A percentile compares a stretch with the other conserved stretches of the same genome.
Conservation (phyloP, 306 rosid species). For the Castanea sativa region DNA sequence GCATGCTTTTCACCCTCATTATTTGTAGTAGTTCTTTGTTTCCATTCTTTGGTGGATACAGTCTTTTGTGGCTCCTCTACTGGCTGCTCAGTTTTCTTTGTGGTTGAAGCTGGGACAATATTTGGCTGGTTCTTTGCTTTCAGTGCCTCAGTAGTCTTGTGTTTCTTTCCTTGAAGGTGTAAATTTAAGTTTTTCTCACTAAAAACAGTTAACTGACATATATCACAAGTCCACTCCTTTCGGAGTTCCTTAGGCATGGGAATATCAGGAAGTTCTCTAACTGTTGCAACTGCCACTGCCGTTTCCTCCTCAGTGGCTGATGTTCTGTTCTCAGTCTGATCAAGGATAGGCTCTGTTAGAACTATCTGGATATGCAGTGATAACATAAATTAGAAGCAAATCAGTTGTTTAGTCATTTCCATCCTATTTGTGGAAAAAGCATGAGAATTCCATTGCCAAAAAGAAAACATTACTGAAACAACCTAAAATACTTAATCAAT, state of each 20-base stretch:
- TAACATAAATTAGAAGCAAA: not conserved
- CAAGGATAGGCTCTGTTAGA: not conserved
- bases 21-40: slow-evolving; percentile 8
- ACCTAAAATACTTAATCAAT: not conserved
- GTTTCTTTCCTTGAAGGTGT: slow-evolving; percentile 37
- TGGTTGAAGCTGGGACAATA: not conserved
- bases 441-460: not conserved
- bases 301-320: not conserved
- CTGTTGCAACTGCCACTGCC: not conserved
- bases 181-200: not conserved
- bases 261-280: slow-evolving; percentile 20
- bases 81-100: not conserved
- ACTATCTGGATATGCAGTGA: slow-evolving; percentile 29
- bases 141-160: slow-evolving; percentile 32
- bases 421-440: not conserved
- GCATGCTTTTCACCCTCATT: not conserved
- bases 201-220: slow-evolving; percentile 28
- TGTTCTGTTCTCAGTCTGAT: slow-evolving; percentile 13
- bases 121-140: slow-evolving; percentile 25
- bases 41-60: not conserved
- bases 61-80: slow-evolving; percentile 16
- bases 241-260: slow-evolving; percentile 23
- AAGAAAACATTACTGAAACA: not conserved
- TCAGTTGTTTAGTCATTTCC: too few species aligned
- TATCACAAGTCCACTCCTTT: slow-evolving; percentile 49